A percentile compares a stretch with the other conserved stretches of the same genome.
These are phyloP conservation scores for Secale cereale DNA, from an alignment of 176 grass and related monocot genomes.

Conservation along the genomic window DNA sequence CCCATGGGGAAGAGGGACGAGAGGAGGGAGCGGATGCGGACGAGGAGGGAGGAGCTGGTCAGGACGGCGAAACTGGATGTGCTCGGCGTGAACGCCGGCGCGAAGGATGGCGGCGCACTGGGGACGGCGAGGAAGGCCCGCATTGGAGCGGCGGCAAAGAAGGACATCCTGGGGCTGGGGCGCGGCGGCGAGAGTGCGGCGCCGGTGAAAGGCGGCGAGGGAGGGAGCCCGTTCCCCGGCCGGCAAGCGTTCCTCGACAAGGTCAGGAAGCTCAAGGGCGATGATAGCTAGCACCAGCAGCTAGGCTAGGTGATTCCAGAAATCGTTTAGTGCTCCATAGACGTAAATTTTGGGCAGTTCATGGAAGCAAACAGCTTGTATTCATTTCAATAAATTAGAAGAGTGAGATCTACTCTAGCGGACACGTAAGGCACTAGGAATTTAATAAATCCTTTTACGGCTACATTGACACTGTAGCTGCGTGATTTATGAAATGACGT, in stretches of 20 bases:
- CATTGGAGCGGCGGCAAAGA: constrained; percentile 13
- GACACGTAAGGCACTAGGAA: no score
- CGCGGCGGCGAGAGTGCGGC: neutral
- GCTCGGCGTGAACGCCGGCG: constrained; percentile 29
- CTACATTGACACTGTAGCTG: no score
- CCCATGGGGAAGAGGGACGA: constrained; percentile 26
- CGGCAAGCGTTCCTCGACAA: constrained; percentile 46
- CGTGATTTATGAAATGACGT: no score
- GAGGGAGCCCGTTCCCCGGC: constrained; percentile 38
- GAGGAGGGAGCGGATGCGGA: constrained; percentile 39
- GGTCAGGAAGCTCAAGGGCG: constrained; percentile 36
- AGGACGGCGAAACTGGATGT: constrained; percentile 35
- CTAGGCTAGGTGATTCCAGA: neutral
- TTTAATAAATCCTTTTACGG: no score
- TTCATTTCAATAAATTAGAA: no score
- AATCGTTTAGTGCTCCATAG: neutral
- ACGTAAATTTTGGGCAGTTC: neutral
- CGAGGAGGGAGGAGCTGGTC: constrained; percentile 39
- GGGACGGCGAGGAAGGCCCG: constrained; percentile 11
- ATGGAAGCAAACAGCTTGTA: neutral
- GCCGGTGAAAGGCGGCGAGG: neutral
- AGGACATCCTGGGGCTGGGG: constrained; percentile 24
- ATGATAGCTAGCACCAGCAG: neutral
- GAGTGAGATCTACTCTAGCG: no score
- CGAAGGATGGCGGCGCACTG: neutral